Percentiles rank a stretch among this genome's conserved stretches.
Conservation (phyloP, 1,284 basidiomycete genomes). For the Tranzscheliella williamsii region DNA sequence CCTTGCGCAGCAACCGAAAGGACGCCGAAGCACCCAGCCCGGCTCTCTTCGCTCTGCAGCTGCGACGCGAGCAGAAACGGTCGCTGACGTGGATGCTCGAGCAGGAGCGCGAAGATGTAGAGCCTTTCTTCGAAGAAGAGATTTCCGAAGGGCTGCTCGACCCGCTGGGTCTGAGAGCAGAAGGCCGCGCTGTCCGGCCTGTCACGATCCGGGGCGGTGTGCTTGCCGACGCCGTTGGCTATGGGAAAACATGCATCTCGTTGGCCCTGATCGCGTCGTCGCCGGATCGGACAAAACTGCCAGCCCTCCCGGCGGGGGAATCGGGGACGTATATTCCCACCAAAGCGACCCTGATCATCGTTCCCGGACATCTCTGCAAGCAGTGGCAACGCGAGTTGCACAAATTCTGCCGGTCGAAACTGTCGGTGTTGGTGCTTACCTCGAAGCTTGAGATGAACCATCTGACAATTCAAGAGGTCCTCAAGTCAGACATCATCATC, state of each 20-base stretch:
- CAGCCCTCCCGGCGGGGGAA: conserved; percentile 66
- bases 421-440: conserved; percentile 73
- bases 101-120: conserved; percentile 68
- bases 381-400: conserved; percentile 86
- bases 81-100: conserved; percentile 90
- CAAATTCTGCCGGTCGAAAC: conserved; percentile 74
- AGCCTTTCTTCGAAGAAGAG: conserved; percentile 85
- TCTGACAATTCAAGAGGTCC: conserved; percentile 74
- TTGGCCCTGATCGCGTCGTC: conserved; percentile 68
- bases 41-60: conserved; percentile 68
- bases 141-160: conserved; percentile 85
- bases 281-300: conserved; percentile 13
- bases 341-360: conserved; percentile 82
- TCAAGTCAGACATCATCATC: conserved; percentile 83
- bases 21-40: conserved; percentile 79
- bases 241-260: conserved; percentile 94
- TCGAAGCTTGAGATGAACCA: conserved; percentile 75
- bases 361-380: conserved; percentile 83
- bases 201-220: conserved; percentile 83
- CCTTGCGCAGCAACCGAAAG: conserved; percentile 74
- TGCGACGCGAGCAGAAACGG: conserved; percentile 83
- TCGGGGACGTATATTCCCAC: conserved; percentile 72
- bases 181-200: conserved; percentile 80
- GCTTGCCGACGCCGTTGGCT: conserved; percentile 92
- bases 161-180: conserved; percentile 87